Base-by-base conservation (phyloP, 2,329 filamentous ascomycete species). In the Diplodia mutila region DNA sequence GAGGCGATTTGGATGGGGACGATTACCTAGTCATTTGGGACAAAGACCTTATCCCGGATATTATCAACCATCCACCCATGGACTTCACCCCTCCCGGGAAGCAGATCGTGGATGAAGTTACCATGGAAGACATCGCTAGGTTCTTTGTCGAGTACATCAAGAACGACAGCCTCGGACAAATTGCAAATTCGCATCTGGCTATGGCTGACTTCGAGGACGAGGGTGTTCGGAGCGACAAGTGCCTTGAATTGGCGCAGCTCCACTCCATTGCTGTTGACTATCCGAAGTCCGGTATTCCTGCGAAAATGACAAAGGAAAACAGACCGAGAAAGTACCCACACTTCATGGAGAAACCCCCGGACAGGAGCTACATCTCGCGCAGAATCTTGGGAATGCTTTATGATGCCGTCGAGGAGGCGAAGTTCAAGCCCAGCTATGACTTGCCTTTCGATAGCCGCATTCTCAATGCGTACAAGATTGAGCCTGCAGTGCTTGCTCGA, bases 1-100 rank as follows among this genome's bases (percentile, higher is more conserved):
- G 95, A 1, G 95, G 95, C 0, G 95, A 99, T 75, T 85, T 99
- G 0, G 95, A 99, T 75, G 95, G 95, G 0, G 95, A 99, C 73
- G 95, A 99, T 75, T 99, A 93, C 76, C 90, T 98, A 66, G 89
- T 98, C 5, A 90, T 97, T 54, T 99, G 95, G 94, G 94, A 99
- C 71, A 77, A 84, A 25, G 85, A 87, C 16, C 81, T 99, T 7
- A 82, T 96, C 29, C 76, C 76, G 7, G 71, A 78, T 1, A 80
- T 86, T 61, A 92, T 91, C 87, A 92, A 95, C 71, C 83, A 86
- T 39, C 80, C 85, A 0, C 90, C 95, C 0, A 97, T 98, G 92
- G 85, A 91, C 70, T 95, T 93, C 74, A 82, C 84, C 0, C 82
- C 88, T 0, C 82, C 87, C 0, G 82, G 83, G 52, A 87, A 90